Evolutionary conservation across 1,284 basidiomycete genomes (phyloP).

Genomic region (Cryptococcus sp.): DNA sequence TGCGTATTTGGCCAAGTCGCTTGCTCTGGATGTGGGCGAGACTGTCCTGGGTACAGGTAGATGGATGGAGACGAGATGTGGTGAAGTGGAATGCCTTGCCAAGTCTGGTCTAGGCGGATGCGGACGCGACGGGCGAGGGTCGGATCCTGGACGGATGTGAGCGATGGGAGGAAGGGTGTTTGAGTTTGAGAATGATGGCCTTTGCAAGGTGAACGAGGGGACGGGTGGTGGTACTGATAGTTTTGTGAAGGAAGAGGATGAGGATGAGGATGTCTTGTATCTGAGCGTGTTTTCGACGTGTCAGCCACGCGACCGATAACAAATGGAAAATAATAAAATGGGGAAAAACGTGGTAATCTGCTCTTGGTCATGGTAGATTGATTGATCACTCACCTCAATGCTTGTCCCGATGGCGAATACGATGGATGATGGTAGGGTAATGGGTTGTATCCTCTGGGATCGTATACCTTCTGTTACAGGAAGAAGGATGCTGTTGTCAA

Average conservation of each 20-base stretch:
- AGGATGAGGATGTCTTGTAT: background rate
- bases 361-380: too few species aligned
- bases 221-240: background rate
- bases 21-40: slow-evolving; percentile 10
- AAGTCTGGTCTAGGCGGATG: background rate
- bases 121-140: background rate
- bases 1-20: slow-evolving; percentile 22
- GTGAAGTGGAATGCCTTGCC: background rate
- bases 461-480: too few species aligned
- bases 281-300: slow-evolving; percentile 20
- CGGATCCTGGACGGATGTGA: background rate
- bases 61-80: background rate
- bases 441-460: too few species aligned
- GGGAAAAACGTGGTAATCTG: too few species aligned
- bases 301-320: slow-evolving; percentile 17
- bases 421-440: too few species aligned
- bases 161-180: slow-evolving; percentile 3
- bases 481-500: too few species aligned
- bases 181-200: slow-evolving; percentile 1
- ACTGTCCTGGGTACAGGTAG: background rate
- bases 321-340: background rate
- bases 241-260: background rate
- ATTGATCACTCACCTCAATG: too few species aligned
- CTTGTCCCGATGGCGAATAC: too few species aligned
- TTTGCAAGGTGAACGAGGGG: slow-evolving; percentile 6